A percentile compares a stretch with the other conserved stretches of the same genome.
These are phyloP conservation scores for Oryza coarctata DNA, from an alignment of 176 grass and related monocot species.

Conservation along the genomic window DNA sequence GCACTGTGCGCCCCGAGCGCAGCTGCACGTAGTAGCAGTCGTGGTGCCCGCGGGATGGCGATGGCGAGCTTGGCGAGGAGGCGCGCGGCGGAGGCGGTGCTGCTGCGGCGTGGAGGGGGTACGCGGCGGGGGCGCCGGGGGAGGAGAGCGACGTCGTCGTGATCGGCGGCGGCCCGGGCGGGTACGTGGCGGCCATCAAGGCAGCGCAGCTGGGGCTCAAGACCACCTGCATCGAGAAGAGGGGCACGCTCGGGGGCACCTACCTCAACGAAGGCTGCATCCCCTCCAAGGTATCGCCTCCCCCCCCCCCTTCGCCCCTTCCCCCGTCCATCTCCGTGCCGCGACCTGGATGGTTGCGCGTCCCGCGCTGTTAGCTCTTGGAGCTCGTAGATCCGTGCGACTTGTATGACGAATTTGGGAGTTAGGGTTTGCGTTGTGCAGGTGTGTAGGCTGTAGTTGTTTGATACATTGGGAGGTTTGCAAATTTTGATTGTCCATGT, in stretches of 20 bases:
- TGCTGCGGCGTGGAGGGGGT: constrained; percentile 49
- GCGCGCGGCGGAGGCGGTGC: constrained; percentile 43
- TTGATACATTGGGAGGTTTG: background rate
- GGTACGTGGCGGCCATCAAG: constrained; percentile 93
- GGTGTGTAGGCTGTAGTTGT: background rate
- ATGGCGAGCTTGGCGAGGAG: constrained; percentile 75
- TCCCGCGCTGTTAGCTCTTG: background rate
- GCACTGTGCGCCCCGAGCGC: too few species aligned
- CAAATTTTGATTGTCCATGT: background rate
- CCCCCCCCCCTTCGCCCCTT: too few species aligned
- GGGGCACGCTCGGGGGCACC: constrained; percentile 75
- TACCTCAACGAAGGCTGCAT: constrained; percentile 97
- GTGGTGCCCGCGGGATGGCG: constrained; percentile 63
- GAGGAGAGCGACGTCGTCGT: constrained; percentile 92
- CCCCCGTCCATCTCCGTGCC: too few species aligned
- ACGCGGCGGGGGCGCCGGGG: constrained; percentile 44
- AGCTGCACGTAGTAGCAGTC: too few species aligned
- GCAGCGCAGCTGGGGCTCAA: constrained; percentile 82
- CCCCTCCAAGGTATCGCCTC: constrained; percentile 74
- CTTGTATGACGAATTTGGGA: background rate
- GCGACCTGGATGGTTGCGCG: background rate
- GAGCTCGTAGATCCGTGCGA: constrained; percentile 30
- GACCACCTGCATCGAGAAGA: constrained; percentile 96
- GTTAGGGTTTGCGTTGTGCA: constrained; percentile 1
- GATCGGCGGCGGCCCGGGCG: constrained; percentile 80